Conservation (phyloP, 140 eudicot genomes). For the Flaveria floridana region DNA sequence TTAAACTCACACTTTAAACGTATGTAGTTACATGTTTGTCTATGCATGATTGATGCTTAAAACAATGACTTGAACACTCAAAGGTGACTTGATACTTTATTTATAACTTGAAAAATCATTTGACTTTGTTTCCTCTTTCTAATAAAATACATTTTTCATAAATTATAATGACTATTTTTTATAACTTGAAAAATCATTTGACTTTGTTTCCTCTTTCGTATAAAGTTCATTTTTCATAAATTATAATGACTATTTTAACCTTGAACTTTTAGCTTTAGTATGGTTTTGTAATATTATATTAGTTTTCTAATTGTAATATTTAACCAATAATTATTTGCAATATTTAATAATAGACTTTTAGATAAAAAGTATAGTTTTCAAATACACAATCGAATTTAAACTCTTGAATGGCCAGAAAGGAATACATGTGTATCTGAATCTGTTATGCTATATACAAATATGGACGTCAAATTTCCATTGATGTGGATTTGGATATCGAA, state of each 20-base stretch:
- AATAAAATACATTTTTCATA: background rate
- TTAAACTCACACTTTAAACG: background rate
- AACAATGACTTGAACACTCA: conserved; percentile 17
- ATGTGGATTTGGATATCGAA: background rate
- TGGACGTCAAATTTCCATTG: background rate
- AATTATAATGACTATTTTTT: background rate
- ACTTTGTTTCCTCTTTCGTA: background rate
- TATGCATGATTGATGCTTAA: background rate
- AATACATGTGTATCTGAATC: background rate
- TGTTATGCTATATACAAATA: background rate
- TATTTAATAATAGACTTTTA: background rate
- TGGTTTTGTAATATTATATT: background rate
- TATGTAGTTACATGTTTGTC: conserved; percentile 7
- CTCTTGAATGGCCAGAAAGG: background rate
- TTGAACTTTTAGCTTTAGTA: background rate
- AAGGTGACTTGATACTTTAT: background rate
- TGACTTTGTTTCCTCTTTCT: background rate
- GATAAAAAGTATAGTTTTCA: background rate
- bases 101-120: conserved; percentile 12
- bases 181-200: conserved; percentile 14
- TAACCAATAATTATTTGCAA: conserved; percentile 8
- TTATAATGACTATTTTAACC: background rate
- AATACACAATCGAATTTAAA: background rate
- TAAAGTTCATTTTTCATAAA: conserved; percentile 5
- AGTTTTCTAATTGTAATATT: conserved; percentile 1